These are phyloP conservation scores for Sextonia rubra DNA, from an alignment of 164 flowering plant species.

Conservation along the genomic window DNA sequence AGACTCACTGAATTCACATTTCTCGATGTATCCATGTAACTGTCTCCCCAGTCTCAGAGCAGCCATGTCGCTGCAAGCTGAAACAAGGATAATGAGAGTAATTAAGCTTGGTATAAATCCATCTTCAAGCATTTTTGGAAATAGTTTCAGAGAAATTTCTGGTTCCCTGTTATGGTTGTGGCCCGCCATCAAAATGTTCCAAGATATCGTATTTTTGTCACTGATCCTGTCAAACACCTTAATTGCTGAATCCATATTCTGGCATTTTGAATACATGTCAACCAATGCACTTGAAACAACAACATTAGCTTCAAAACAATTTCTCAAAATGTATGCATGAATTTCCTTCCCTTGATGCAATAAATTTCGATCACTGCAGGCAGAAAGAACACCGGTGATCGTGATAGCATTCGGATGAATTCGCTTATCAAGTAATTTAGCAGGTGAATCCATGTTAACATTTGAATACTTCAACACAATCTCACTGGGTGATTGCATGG, in stretches of 20 bases:
- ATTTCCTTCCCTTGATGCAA: conserved; percentile 35
- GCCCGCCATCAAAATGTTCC: conserved; percentile 47
- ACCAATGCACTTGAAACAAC: conserved; percentile 36
- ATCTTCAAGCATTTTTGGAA: conserved; percentile 27
- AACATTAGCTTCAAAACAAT: conserved; percentile 24
- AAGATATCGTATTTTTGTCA: conserved; percentile 32
- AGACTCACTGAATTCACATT: conserved; percentile 18
- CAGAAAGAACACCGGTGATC: conserved; percentile 40
- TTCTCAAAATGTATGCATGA: conserved; percentile 35
- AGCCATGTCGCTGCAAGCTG: conserved; percentile 30
- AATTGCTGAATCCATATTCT: conserved; percentile 31
- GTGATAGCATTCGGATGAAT: conserved; percentile 31
- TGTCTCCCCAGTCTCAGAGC: conserved; percentile 31
- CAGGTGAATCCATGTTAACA: conserved; percentile 5
- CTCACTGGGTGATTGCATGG: conserved; percentile 27
- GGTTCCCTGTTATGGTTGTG: conserved; percentile 26
- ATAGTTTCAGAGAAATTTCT: conserved; percentile 24
- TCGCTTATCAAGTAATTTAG: conserved; percentile 2
- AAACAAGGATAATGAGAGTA: conserved; percentile 35
- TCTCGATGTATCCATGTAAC: conserved; percentile 31
- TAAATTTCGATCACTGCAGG: conserved; percentile 34
- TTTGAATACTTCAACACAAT: not conserved
- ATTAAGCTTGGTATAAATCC: conserved; percentile 31
- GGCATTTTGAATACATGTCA: conserved; percentile 44
- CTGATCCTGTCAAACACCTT: conserved; percentile 30